Evolutionary conservation across 805 yeast species (phyloP).

Genomic region (Ogataea saltuana): DNA sequence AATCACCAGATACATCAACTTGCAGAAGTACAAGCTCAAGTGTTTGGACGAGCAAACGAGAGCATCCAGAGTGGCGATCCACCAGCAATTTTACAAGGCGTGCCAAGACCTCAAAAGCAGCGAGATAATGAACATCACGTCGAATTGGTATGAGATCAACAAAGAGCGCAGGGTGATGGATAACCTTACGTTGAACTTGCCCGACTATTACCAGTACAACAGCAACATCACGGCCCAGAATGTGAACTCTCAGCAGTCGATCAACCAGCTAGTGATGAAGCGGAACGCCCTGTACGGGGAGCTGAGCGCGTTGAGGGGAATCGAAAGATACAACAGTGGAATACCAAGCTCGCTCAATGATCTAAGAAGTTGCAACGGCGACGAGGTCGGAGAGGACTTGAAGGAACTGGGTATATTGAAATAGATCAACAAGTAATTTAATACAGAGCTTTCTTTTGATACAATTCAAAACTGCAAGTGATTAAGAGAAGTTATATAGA

Average conservation of each 20-base stretch:
- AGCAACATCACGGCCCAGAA: conserved; percentile 27
- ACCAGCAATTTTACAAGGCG: conserved; percentile 76
- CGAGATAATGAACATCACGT: conserved; percentile 71
- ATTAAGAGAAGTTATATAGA: conserved; percentile 13
- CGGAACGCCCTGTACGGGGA: conserved; percentile 68
- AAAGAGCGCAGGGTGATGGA: conserved; percentile 85
- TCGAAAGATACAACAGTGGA: conserved; percentile 60
- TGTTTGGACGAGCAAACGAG: conserved; percentile 80
- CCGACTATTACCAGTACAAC: conserved; percentile 41
- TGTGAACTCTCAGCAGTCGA: conserved; percentile 24
- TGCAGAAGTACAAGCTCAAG: conserved; percentile 64
- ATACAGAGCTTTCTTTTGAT: too few species aligned
- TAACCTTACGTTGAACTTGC: conserved; percentile 54
- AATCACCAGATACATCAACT: conserved; percentile 39
- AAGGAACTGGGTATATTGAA: conserved; percentile 53
- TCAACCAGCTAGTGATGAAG: conserved; percentile 57
- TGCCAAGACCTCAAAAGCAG: conserved; percentile 64
- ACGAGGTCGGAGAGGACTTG: conserved; percentile 77
- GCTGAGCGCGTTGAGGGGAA: conserved; percentile 67
- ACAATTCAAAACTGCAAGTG: conserved; percentile 20
- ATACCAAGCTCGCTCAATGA: conserved; percentile 80
- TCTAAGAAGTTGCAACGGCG: conserved; percentile 60
- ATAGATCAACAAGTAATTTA: conserved; percentile 8
- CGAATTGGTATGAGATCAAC: conserved; percentile 89
- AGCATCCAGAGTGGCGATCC: conserved; percentile 76